Percentiles rank a stretch among this genome's conserved stretches.
Evolutionary conservation across 352 stramenopile genomes (phyloP).

Genomic region (Lagenidium giganteum): DNA sequence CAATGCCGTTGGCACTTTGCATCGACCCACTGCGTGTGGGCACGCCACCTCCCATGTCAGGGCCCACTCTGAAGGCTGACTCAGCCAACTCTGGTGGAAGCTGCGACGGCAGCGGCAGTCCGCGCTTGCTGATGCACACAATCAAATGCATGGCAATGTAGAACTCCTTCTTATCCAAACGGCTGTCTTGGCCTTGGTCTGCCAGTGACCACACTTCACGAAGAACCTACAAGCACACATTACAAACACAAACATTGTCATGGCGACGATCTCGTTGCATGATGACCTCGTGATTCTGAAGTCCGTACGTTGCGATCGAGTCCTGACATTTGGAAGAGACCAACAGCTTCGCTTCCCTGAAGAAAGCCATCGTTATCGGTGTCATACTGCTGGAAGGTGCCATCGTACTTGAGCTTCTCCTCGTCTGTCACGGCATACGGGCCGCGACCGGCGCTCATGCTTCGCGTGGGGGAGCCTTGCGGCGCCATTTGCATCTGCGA

Average conservation of each 20-base stretch:
- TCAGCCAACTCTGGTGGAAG: slow-evolving; percentile 68
- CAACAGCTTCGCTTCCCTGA: slow-evolving; percentile 84
- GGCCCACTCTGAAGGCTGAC: slow-evolving; percentile 61
- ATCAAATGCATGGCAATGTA: slow-evolving; percentile 97
- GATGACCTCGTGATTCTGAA: neutral
- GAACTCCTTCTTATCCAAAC: slow-evolving; percentile 91
- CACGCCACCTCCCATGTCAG: too few relatives aligned
- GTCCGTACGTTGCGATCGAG: slow-evolving; percentile 78
- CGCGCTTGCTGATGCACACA: slow-evolving; percentile 92
- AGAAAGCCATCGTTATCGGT: slow-evolving; percentile 89
- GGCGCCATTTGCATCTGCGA: slow-evolving; percentile 7
- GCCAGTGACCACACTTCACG: slow-evolving; percentile 91
- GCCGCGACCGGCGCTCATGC: slow-evolving; percentile 4
- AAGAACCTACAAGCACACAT: slow-evolving; percentile 45
- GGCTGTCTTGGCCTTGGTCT: slow-evolving; percentile 89
- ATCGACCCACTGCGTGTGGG: slow-evolving; percentile 18
- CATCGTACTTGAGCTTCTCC: slow-evolving; percentile 89
- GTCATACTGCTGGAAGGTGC: slow-evolving; percentile 91
- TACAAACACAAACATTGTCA: slow-evolving; percentile 1
- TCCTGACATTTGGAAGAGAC: slow-evolving; percentile 92
- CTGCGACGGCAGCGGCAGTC: slow-evolving; percentile 59
- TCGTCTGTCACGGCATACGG: slow-evolving; percentile 83
- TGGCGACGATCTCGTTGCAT: too few relatives aligned
- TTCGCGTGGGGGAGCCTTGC: neutral
- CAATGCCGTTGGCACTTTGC: neutral